Conservation (phyloP, 345 rosid genomes). For the Orychophragmus violaceus region DNA sequence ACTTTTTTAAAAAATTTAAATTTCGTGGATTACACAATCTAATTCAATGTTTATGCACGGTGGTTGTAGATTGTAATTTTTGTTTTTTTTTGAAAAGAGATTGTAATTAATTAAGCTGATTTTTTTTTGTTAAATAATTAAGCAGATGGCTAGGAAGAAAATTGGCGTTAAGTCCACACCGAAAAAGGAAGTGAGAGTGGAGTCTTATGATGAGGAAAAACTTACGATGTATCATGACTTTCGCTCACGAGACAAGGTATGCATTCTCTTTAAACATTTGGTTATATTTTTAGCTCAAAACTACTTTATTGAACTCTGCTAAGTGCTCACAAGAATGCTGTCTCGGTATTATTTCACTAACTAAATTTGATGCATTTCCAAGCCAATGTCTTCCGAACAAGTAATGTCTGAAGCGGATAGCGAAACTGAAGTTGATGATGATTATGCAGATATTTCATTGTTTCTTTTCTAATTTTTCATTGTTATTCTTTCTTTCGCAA, state of each 20-base stretch:
- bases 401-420: neutral
- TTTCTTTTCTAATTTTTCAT: neutral
- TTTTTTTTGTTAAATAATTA: no score
- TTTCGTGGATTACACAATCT: neutral
- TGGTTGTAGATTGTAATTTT: conserved; percentile 2
- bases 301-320: neutral
- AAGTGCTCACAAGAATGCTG: neutral
- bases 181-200: neutral
- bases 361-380: neutral
- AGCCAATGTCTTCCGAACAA: neutral
- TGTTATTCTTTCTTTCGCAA: neutral
- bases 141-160: conserved; percentile 1
- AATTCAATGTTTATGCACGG: neutral
- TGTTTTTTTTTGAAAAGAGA: no score
- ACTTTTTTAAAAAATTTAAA: no score
- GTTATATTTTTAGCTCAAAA: neutral
- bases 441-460: neutral
- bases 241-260: neutral
- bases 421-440: neutral
- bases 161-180: neutral
- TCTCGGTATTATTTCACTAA: neutral
- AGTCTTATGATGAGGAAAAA: neutral
- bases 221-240: neutral
- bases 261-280: neutral
- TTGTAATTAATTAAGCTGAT: no score